Percentiles rank a stretch among this genome's conserved stretches.
These are phyloP conservation scores for Phytophthora pistaciae DNA, from an alignment of 352 stramenopile genomes.

Conservation along the genomic window DNA sequence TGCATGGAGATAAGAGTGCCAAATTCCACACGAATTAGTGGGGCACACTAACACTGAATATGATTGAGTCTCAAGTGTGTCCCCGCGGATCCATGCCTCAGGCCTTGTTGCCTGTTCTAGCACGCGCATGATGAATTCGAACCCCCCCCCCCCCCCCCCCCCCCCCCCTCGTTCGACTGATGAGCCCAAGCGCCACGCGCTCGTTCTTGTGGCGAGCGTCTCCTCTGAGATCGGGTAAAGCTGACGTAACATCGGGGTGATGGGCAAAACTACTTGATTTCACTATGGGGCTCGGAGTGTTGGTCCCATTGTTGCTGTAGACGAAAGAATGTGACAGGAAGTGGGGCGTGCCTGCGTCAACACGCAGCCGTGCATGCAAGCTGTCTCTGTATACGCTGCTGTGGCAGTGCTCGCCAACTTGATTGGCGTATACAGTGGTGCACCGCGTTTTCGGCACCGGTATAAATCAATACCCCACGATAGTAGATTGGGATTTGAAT, in stretches of 20 bases:
- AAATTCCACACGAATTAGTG: neutral
- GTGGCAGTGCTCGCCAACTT: slow-evolving; percentile 10
- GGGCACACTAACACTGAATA: neutral
- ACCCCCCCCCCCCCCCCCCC: too few species aligned
- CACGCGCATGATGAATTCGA: neutral
- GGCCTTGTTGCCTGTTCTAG: neutral
- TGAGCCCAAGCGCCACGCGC: neutral
- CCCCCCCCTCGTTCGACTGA: too few species aligned
- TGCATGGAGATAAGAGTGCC: slow-evolving; percentile 2
- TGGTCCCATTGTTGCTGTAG: slow-evolving; percentile 20
- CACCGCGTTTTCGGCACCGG: too few species aligned
- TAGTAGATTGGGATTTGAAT: too few species aligned
- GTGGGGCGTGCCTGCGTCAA: slow-evolving; percentile 16
- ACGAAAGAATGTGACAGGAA: slow-evolving; percentile 11
- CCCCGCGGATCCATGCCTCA: neutral
- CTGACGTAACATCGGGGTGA: slow-evolving; percentile 10
- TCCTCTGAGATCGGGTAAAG: neutral
- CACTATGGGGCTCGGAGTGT: slow-evolving; percentile 11
- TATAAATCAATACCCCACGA: too few species aligned
- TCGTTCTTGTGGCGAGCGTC: slow-evolving; percentile 2
- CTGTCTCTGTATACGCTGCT: slow-evolving; percentile 10
- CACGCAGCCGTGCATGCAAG: slow-evolving; percentile 4
- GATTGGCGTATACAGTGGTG: slow-evolving; percentile 34
- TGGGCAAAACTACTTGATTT: slow-evolving; percentile 7
- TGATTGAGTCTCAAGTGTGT: neutral